A percentile compares a stretch with the other conserved stretches of the same genome.
phyloP scores from a whole-genome alignment of 768 basidiomycete genomes.

The Roridomyces roridus region DNA sequence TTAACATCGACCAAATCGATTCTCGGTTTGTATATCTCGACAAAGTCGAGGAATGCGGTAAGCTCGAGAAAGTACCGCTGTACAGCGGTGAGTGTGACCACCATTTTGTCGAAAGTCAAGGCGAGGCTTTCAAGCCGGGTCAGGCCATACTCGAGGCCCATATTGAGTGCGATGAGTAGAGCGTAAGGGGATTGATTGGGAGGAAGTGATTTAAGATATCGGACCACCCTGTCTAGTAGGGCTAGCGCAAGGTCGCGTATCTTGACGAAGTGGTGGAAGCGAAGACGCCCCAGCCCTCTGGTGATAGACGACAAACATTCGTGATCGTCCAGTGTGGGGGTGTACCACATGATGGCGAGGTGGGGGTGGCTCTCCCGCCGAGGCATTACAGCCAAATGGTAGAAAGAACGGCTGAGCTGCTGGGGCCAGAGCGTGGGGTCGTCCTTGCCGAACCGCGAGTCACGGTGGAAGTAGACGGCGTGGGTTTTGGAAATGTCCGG shows the following conservation, averaged over 20 bases:
- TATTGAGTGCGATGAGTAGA: not conserved
- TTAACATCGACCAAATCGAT: slow-evolving; percentile 8
- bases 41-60: slow-evolving; percentile 13
- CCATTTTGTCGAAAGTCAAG: not conserved
- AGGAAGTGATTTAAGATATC: not conserved
- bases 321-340: not conserved
- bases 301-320: not conserved
- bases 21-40: slow-evolving; percentile 11
- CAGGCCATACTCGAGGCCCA: not conserved
- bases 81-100: slow-evolving; percentile 9
- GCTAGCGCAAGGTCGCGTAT: not conserved
- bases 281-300: not conserved
- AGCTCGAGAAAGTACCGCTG: slow-evolving; percentile 24
- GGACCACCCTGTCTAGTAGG: not conserved
- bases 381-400: not conserved
- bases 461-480: no score
- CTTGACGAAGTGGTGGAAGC: not conserved
- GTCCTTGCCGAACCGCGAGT: no score
- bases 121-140: not conserved
- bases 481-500: no score
- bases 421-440: no score
- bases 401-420: no score
- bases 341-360: not conserved
- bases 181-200: not conserved
- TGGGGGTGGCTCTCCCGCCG: not conserved